Percentiles rank a stretch among this genome's conserved stretches.
Evolutionary conservation across 2,329 filamentous ascomycete genomes (phyloP).

Genomic region (Escovopsis sp.): DNA sequence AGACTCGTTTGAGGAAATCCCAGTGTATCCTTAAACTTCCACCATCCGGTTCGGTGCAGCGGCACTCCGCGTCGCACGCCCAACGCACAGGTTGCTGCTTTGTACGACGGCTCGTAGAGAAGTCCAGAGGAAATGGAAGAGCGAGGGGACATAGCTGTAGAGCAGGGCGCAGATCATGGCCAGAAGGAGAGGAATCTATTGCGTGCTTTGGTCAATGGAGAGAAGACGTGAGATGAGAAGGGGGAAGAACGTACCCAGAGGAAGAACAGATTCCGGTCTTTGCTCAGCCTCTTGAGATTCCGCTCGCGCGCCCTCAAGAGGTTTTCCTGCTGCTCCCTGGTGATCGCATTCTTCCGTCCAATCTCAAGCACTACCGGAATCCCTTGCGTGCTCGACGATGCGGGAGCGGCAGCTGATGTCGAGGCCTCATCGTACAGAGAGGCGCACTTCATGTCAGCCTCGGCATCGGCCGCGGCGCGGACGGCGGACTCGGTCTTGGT

Average conservation of each 20-base stretch:
- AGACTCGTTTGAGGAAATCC: conserved; percentile 2
- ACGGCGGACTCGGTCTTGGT: conserved; percentile 43
- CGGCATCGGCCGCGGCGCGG: conserved; percentile 41
- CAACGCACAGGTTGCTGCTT: conserved; percentile 10
- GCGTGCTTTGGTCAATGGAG: conserved; percentile 6
- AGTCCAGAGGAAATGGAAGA: conserved; percentile 22
- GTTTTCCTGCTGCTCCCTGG: conserved; percentile 49
- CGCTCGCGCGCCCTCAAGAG: conserved; percentile 45
- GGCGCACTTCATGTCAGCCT: conserved; percentile 44
- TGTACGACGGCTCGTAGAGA: conserved; percentile 19
- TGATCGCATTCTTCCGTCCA: conserved; percentile 47
- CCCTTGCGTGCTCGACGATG: conserved; percentile 15
- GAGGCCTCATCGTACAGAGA: conserved; percentile 32
- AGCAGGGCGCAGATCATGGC: conserved; percentile 34
- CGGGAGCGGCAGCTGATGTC: conserved; percentile 1
- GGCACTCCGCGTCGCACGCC: conserved; percentile 13
- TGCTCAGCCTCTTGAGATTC: conserved; percentile 47
- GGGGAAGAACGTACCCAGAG: conserved; percentile 41
- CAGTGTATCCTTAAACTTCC: conserved; percentile 12
- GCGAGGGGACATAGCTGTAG: conserved; percentile 35
- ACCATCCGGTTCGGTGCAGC: conserved; percentile 10
- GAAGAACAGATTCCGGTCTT: conserved; percentile 52
- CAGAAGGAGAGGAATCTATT: conserved; percentile 34
- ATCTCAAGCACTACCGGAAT: conserved; percentile 37
- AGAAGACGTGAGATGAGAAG: not conserved